Conservation (phyloP, 306 rosid species). For the Vigna radiata region DNA sequence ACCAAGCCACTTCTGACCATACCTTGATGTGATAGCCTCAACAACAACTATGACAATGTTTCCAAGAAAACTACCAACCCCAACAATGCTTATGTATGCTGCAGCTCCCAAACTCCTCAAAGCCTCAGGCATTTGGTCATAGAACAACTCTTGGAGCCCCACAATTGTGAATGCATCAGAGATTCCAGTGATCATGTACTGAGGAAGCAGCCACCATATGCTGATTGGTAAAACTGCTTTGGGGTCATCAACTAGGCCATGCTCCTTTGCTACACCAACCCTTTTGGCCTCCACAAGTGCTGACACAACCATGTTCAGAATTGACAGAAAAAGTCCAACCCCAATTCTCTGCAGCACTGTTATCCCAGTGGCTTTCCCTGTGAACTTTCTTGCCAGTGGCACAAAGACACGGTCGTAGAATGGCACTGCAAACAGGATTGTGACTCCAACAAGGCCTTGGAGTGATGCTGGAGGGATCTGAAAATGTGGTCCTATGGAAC, state of each 20-base stretch:
- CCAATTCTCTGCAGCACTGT: constrained; percentile 76
- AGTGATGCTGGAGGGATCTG: constrained; percentile 73
- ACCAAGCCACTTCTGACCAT: constrained; percentile 62
- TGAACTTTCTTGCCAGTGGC: constrained; percentile 52
- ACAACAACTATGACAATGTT: constrained; percentile 53
- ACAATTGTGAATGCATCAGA: constrained; percentile 62
- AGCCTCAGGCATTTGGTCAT: constrained; percentile 69
- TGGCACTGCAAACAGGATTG: constrained; percentile 56
- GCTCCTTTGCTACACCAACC: constrained; percentile 49
- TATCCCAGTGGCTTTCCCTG: constrained; percentile 61
- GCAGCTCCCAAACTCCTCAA: constrained; percentile 84
- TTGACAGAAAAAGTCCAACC: constrained; percentile 65
- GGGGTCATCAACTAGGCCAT: constrained; percentile 55
- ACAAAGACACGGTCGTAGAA: constrained; percentile 66
- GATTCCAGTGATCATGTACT: constrained; percentile 58
- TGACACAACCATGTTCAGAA: constrained; percentile 63
- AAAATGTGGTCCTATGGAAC: constrained; percentile 64
- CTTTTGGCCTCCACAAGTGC: constrained; percentile 68
- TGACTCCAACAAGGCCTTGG: constrained; percentile 59
- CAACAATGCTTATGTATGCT: constrained; percentile 60
- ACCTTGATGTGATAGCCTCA: constrained; percentile 39
- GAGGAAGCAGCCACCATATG: constrained; percentile 89
- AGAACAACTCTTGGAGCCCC: constrained; percentile 73
- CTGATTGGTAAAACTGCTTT: constrained; percentile 62
- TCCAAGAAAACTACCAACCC: constrained; percentile 68